phyloP scores from a whole-genome alignment of 306 rosid genomes.

The Castanea crenata region DNA sequence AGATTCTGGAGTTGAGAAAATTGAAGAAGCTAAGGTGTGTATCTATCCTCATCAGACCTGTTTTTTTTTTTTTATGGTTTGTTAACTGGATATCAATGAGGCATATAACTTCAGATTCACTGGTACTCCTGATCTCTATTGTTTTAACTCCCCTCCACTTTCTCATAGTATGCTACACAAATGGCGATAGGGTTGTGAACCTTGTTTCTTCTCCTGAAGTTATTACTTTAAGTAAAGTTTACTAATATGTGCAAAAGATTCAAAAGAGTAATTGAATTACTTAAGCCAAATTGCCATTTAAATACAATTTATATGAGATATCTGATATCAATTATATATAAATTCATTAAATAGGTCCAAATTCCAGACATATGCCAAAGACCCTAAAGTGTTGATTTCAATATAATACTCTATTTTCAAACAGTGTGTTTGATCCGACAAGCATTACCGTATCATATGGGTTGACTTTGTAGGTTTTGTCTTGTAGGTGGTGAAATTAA shows the following conservation, averaged over 20 bases:
- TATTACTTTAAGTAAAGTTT: background rate
- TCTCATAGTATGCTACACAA: too few relatives aligned
- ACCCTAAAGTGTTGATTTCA: slow-evolving; percentile 3
- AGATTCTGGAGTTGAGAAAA: slow-evolving; percentile 69
- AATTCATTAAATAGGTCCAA: background rate
- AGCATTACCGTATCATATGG: slow-evolving; percentile 4
- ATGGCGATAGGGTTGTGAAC: background rate
- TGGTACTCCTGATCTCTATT: too few relatives aligned
- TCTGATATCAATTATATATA: background rate
- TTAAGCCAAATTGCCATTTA: background rate
- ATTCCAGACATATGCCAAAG: slow-evolving; percentile 7
- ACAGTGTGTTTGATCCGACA: slow-evolving; percentile 20
- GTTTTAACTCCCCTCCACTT: too few relatives aligned
- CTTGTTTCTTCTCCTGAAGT: background rate
- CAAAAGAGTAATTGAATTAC: background rate
- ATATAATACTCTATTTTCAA: background rate
- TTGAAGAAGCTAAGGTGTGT: slow-evolving; percentile 97
- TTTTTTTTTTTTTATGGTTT: background rate
- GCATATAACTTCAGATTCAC: too few relatives aligned
- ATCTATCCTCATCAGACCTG: background rate
- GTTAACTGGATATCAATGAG: background rate
- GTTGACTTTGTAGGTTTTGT: background rate
- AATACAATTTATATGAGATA: background rate
- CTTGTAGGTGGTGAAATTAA: slow-evolving; percentile 75
- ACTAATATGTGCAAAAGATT: background rate